phyloP scores from a whole-genome alignment of 495 filamentous ascomycete species.

The Penicillium psychrofluorescens region DNA sequence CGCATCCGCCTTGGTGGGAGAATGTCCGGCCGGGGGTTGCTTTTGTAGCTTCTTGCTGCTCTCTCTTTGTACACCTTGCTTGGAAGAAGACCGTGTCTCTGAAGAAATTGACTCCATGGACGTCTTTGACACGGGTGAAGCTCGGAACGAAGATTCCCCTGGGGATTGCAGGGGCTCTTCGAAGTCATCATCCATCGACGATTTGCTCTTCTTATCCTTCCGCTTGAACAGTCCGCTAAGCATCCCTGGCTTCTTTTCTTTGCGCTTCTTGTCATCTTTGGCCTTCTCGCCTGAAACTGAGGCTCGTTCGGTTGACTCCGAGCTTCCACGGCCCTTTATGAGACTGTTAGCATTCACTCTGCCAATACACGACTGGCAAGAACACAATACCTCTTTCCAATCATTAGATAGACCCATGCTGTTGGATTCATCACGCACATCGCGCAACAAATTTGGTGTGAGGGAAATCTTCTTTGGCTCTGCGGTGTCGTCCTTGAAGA shows the following conservation, averaged over 20 bases:
- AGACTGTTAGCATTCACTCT: slow-evolving; percentile 41
- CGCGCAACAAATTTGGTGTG: slow-evolving; percentile 88
- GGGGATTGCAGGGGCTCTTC: slow-evolving; percentile 58
- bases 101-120: slow-evolving; percentile 40
- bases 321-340: slow-evolving; percentile 33
- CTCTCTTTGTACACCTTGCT: slow-evolving; percentile 43
- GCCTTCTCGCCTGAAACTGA: slow-evolving; percentile 42
- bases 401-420: slow-evolving; percentile 50
- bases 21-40: slow-evolving; percentile 47
- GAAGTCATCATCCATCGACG: slow-evolving; percentile 54
- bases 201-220: slow-evolving; percentile 78
- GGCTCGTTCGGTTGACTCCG: slow-evolving; percentile 48
- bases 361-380: slow-evolving; percentile 1
- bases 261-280: slow-evolving; percentile 79
- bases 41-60: slow-evolving; percentile 68
- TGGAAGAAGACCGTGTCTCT: slow-evolving; percentile 24
- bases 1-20: slow-evolving; percentile 31
- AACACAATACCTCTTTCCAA: slow-evolving; percentile 51
- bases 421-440: slow-evolving; percentile 72
- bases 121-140: slow-evolving; percentile 44
- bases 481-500: slow-evolving; percentile 91
- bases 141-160: slow-evolving; percentile 38
- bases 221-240: slow-evolving; percentile 92
- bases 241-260: slow-evolving; percentile 87
- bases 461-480: slow-evolving; percentile 97